Conservation (phyloP, 257 asterid genomes). For the Ilex asprella region DNA sequence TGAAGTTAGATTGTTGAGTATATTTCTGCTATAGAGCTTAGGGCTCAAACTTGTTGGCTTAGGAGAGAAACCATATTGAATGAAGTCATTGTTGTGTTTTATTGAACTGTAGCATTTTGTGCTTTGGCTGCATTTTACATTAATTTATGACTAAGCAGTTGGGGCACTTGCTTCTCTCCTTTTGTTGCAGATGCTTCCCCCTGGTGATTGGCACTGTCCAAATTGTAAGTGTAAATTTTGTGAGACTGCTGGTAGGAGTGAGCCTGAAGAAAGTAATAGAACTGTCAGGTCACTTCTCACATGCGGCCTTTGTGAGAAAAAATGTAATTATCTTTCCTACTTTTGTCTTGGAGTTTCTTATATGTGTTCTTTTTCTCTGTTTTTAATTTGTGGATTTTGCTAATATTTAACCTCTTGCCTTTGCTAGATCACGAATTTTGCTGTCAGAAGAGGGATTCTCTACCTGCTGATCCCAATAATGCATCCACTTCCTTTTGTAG, state of each 20-base stretch:
- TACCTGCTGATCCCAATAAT: conserved; percentile 36
- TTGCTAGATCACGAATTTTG: conserved; percentile 74
- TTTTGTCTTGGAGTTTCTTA: neutral
- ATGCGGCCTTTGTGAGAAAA: conserved; percentile 73
- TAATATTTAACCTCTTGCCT: conserved; percentile 13
- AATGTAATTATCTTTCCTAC: conserved; percentile 42
- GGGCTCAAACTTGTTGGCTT: too few relatives aligned
- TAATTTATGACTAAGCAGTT: too few relatives aligned
- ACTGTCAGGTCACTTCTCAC: conserved; percentile 36
- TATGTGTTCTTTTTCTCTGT: neutral
- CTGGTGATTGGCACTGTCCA: conserved; percentile 95
- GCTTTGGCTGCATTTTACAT: too few relatives aligned
- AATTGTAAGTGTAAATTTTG: conserved; percentile 79
- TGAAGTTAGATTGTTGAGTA: too few relatives aligned
- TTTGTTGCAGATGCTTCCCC: conserved; percentile 64
- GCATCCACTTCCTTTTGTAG: conserved; percentile 51
- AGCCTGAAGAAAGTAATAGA: conserved; percentile 25
- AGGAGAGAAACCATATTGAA: too few relatives aligned
- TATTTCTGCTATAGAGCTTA: too few relatives aligned
- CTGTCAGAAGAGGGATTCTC: conserved; percentile 31
- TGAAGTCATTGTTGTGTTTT: too few relatives aligned
- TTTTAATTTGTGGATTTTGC: conserved; percentile 1
- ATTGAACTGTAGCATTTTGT: too few relatives aligned
- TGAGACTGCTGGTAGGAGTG: conserved; percentile 37
- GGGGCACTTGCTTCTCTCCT: conserved; percentile 5